Percentiles rank a stretch among this genome's conserved stretches.
phyloP scores from a whole-genome alignment of 805 yeast species.

The Scheffersomyces ergatensis region DNA sequence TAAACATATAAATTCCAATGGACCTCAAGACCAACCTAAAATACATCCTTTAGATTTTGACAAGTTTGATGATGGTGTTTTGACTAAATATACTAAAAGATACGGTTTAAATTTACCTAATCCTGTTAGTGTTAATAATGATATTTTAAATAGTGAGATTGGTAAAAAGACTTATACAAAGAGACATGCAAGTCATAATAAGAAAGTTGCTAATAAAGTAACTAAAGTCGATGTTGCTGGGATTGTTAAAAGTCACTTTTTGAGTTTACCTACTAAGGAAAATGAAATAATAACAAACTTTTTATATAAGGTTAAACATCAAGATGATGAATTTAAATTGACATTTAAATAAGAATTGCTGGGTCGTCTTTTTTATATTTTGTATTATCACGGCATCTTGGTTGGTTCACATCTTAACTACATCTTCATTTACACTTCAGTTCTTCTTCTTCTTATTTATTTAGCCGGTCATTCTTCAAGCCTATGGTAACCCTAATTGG shows the following conservation, averaged over 20 bases:
- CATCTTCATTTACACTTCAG: too few relatives aligned
- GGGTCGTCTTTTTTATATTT: too few relatives aligned
- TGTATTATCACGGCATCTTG: too few relatives aligned
- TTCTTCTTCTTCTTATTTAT: too few relatives aligned
- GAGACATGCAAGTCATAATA: slow-evolving; percentile 25
- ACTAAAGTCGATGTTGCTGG: slow-evolving; percentile 59
- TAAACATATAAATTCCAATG: slow-evolving; percentile 72
- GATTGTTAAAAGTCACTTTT: slow-evolving; percentile 68
- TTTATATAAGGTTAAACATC: slow-evolving; percentile 78
- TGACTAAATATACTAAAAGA: slow-evolving; percentile 66
- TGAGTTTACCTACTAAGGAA: slow-evolving; percentile 60
- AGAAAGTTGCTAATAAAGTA: slow-evolving; percentile 37
- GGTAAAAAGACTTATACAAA: slow-evolving; percentile 63
- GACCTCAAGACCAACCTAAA: slow-evolving; percentile 55
- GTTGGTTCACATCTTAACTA: too few relatives aligned
- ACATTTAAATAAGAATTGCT: slow-evolving; percentile 36
- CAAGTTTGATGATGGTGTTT: slow-evolving; percentile 55
- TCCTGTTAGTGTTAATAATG: slow-evolving; percentile 67
- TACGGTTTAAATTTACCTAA: slow-evolving; percentile 57
- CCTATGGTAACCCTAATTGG: too few relatives aligned
- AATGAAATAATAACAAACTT: slow-evolving; percentile 86
- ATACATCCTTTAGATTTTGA: slow-evolving; percentile 69
- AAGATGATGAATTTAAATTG: slow-evolving; percentile 45
- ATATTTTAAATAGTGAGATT: slow-evolving; percentile 62
- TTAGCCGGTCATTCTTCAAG: too few relatives aligned